These are phyloP conservation scores for Pisolithus thermaeus DNA, from an alignment of 1,284 basidiomycete genomes.

Conservation along the genomic window DNA sequence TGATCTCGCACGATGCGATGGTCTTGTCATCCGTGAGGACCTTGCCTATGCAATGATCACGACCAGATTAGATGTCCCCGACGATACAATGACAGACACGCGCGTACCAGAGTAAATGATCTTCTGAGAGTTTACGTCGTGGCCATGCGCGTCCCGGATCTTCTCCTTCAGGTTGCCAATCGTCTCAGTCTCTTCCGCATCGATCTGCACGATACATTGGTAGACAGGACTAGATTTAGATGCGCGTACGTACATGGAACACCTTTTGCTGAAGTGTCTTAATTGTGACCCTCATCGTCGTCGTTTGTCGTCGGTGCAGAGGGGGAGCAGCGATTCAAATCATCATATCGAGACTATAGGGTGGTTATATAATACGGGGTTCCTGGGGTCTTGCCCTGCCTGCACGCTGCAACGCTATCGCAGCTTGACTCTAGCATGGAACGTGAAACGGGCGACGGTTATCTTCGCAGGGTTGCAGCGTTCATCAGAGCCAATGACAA, in stretches of 20 bases:
- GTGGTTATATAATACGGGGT: conserved; percentile 15
- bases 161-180: conserved; percentile 81
- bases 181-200: conserved; percentile 73
- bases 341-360: too few relatives aligned
- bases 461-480: conserved; percentile 58
- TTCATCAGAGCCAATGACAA: conserved; percentile 69
- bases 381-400: conserved; percentile 19
- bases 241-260: conserved; percentile 49
- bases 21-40: conserved; percentile 88
- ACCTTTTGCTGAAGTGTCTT: conserved; percentile 93
- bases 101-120: conserved; percentile 86
- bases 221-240: not conserved
- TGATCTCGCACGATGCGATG: conserved; percentile 85
- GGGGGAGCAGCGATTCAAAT: conserved; percentile 1
- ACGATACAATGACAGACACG: conserved; percentile 5
- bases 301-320: conserved; percentile 7
- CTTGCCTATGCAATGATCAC: conserved; percentile 70
- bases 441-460: conserved; percentile 65
- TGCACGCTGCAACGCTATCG: conserved; percentile 3
- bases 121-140: conserved; percentile 77
- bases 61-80: not conserved
- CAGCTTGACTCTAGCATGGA: conserved; percentile 39
- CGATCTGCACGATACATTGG: conserved; percentile 49
- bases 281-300: conserved; percentile 85
- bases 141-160: conserved; percentile 76